Conservation (phyloP, 805 yeast genomes). For the Lipomyces kockii region DNA sequence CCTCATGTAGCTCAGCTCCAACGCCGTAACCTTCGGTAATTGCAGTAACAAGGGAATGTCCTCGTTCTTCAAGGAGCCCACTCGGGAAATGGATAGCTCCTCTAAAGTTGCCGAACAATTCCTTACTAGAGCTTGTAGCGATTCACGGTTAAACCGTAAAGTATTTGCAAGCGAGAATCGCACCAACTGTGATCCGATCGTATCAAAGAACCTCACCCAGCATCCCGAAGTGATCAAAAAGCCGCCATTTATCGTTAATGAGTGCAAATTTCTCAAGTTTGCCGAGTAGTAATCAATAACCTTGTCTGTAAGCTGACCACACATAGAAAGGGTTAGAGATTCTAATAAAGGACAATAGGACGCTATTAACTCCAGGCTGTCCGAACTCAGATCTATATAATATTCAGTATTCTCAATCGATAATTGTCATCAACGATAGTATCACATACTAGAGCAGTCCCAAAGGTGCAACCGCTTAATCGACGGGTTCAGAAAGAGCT, state of each 20-base stretch:
- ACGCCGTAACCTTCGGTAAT: constrained; percentile 52
- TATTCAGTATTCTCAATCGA: not conserved
- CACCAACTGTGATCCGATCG: constrained; percentile 58
- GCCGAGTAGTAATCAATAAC: constrained; percentile 65
- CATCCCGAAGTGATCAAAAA: constrained; percentile 74
- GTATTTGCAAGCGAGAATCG: constrained; percentile 75
- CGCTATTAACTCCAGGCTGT: constrained; percentile 70
- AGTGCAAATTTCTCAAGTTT: constrained; percentile 59
- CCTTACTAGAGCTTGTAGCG: constrained; percentile 64
- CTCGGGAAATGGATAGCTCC: constrained; percentile 63
- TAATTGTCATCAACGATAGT: not conserved
- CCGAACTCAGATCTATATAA: constrained; percentile 53
- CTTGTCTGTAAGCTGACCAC: constrained; percentile 87
- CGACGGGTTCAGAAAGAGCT: constrained; percentile 70
- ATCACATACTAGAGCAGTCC: constrained; percentile 78
- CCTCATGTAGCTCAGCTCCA: constrained; percentile 69
- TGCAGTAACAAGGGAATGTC: constrained; percentile 61
- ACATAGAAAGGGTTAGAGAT: constrained; percentile 76
- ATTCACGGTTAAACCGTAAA: constrained; percentile 75
- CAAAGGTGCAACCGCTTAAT: constrained; percentile 69
- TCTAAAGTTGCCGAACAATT: constrained; percentile 57
- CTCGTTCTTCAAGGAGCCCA: constrained; percentile 73
- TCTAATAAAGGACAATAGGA: constrained; percentile 77
- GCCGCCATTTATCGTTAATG: constrained; percentile 82
- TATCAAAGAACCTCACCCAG: constrained; percentile 78